These are phyloP conservation scores for Colletotrichum endophyticum DNA, from an alignment of 2,329 filamentous ascomycete species.

Conservation along the genomic window DNA sequence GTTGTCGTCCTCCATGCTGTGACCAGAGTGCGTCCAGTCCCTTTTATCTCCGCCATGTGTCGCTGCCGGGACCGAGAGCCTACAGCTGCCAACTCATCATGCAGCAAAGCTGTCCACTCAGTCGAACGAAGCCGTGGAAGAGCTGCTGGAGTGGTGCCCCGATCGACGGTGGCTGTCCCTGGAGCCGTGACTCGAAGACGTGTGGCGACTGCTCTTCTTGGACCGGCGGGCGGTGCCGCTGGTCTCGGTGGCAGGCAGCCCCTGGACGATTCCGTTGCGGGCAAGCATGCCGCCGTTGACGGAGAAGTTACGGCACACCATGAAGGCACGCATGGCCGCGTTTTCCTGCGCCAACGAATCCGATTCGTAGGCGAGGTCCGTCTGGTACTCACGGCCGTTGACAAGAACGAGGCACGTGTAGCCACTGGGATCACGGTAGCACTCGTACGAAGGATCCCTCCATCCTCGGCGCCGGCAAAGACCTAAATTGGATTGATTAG, in stretches of 20 bases:
- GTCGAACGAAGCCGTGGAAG: slow-evolving; percentile 65
- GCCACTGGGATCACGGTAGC: slow-evolving; percentile 74
- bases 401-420: slow-evolving; percentile 92
- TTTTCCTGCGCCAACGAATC: slow-evolving; percentile 88
- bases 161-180: slow-evolving; percentile 53
- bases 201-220: slow-evolving; percentile 53
- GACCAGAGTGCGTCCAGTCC: slow-evolving; percentile 40
- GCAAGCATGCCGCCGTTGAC: slow-evolving; percentile 92
- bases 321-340: slow-evolving; percentile 93
- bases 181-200: slow-evolving; percentile 42
- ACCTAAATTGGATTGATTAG: slow-evolving; percentile 62
- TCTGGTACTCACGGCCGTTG: slow-evolving; percentile 96
- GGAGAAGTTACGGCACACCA: slow-evolving; percentile 97
- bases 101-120: slow-evolving; percentile 27
- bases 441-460: slow-evolving; percentile 89
- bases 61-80: not conserved
- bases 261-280: slow-evolving; percentile 71
- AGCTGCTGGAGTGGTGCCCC: slow-evolving; percentile 66
- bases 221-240: slow-evolving; percentile 42
- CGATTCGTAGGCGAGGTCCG: slow-evolving; percentile 82
- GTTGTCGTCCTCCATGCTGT: not conserved
- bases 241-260: slow-evolving; percentile 62
- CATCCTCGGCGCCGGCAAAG: slow-evolving; percentile 94
- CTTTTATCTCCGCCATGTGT: slow-evolving; percentile 28
- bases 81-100: not conserved